Percentiles rank a stretch among this genome's conserved stretches.
Conservation (phyloP, 257 asterid species). For the Primulina tabacum region DNA sequence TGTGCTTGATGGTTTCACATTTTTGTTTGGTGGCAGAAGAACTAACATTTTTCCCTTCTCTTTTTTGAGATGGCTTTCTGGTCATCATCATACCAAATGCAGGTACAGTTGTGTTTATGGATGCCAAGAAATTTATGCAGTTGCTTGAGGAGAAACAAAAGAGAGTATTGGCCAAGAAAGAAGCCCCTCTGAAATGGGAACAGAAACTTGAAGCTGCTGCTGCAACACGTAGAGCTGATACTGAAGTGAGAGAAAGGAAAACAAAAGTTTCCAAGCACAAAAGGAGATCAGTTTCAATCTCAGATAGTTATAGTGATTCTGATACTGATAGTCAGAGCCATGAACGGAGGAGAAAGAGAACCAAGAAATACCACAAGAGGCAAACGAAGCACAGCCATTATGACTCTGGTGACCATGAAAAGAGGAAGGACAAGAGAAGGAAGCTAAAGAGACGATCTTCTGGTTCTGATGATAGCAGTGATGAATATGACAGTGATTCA, state of each 20-base stretch:
- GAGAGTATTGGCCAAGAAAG: constrained; percentile 79
- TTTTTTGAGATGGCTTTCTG: constrained; percentile 95
- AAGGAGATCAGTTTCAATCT: constrained; percentile 52
- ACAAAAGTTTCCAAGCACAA: constrained; percentile 54
- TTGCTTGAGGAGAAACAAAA: constrained; percentile 94
- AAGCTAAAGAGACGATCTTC: constrained; percentile 54
- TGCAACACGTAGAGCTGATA: constrained; percentile 66
- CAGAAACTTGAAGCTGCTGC: constrained; percentile 97
- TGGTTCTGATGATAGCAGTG: constrained; percentile 45
- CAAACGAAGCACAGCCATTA: constrained; percentile 54
- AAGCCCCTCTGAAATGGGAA: constrained; percentile 95
- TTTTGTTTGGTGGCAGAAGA: constrained; percentile 44
- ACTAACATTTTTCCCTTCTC: constrained; percentile 97
- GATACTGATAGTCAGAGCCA: constrained; percentile 29
- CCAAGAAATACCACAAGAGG: constrained; percentile 54
- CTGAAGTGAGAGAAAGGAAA: constrained; percentile 64
- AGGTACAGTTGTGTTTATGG: constrained; percentile 89
- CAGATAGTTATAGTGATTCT: constrained; percentile 41
- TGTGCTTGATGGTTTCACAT: background rate
- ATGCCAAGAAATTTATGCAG: constrained; percentile 90
- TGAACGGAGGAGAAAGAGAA: constrained; percentile 41
- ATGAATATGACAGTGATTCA: constrained; percentile 41
- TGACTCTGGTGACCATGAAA: constrained; percentile 53
- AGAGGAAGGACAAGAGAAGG: constrained; percentile 48
- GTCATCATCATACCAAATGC: constrained; percentile 99